These are phyloP conservation scores for Fragaria ananassa DNA, from an alignment of 306 rosid species.

Conservation along the genomic window DNA sequence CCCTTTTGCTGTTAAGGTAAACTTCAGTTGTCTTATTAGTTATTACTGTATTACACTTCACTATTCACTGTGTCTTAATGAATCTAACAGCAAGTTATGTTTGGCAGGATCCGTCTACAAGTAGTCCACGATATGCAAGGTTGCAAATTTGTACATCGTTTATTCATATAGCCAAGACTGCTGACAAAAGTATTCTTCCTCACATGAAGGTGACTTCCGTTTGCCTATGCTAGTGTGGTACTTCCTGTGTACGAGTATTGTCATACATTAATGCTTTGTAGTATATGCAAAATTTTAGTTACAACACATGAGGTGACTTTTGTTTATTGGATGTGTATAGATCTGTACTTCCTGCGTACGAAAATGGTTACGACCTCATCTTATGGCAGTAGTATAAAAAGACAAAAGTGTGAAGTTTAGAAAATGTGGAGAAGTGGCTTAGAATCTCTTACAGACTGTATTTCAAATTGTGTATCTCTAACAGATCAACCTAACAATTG, in stretches of 20 bases:
- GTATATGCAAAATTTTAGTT: neutral
- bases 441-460: neutral
- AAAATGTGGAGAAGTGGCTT: neutral
- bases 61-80: constrained; percentile 10
- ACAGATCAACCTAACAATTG: neutral
- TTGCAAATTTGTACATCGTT: constrained; percentile 89
- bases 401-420: neutral
- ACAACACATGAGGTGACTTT: neutral
- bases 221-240: constrained; percentile 4
- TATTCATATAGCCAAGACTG: constrained; percentile 89
- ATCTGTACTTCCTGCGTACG: neutral
- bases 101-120: constrained; percentile 70
- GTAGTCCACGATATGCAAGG: constrained; percentile 83
- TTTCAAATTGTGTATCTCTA: neutral
- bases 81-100: constrained; percentile 22
- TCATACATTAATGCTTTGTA: neutral
- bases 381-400: neutral
- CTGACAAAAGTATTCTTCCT: constrained; percentile 89
- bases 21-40: constrained; percentile 15
- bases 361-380: neutral
- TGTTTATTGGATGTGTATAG: neutral
- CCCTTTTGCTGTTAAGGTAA: constrained; percentile 67
- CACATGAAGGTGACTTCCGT: constrained; percentile 79
- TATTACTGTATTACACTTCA: constrained; percentile 13
- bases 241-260: neutral